A percentile compares a stretch with the other conserved stretches of the same genome.
These are phyloP conservation scores for Paraphaeosphaeria sporulosa DNA, from an alignment of 2,329 filamentous ascomycete species.

Conservation along the genomic window DNA sequence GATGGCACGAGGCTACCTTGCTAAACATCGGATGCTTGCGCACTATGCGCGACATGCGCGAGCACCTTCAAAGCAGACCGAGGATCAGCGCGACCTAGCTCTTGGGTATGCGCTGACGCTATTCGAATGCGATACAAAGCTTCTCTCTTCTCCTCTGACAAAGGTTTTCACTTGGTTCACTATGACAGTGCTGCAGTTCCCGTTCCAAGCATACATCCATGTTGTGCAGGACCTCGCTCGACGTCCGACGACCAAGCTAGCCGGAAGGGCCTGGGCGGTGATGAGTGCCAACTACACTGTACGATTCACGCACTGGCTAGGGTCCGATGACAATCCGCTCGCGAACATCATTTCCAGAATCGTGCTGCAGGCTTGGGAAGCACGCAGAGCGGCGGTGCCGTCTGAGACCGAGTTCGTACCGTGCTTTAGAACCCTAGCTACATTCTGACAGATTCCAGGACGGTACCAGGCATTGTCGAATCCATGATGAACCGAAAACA, in stretches of 20 bases:
- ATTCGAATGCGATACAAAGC: slow-evolving; percentile 57
- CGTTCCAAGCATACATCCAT: slow-evolving; percentile 59
- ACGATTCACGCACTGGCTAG: slow-evolving; percentile 31
- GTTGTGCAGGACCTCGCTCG: slow-evolving; percentile 53
- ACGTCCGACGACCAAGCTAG: slow-evolving; percentile 45
- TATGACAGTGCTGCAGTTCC: slow-evolving; percentile 54
- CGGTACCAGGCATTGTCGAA: slow-evolving; percentile 1
- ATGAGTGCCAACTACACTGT: slow-evolving; percentile 56
- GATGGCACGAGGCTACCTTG: slow-evolving; percentile 54
- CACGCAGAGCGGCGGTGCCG: slow-evolving; percentile 1
- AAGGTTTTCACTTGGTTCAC: slow-evolving; percentile 53
- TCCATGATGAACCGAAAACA: background rate
- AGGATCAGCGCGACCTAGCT: slow-evolving; percentile 33
- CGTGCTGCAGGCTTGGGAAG: slow-evolving; percentile 60
- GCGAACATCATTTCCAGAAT: slow-evolving; percentile 59
- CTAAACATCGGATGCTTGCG: slow-evolving; percentile 60
- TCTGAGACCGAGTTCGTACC: background rate
- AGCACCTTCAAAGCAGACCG: slow-evolving; percentile 23
- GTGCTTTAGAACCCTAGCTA: background rate
- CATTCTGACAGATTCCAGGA: background rate
- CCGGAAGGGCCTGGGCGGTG: slow-evolving; percentile 51
- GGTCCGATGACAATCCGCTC: slow-evolving; percentile 31
- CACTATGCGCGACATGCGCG: slow-evolving; percentile 48
- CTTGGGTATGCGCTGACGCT: slow-evolving; percentile 48
- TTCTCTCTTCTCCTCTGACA: slow-evolving; percentile 52